phyloP scores from a whole-genome alignment of 1,284 basidiomycete species.

The Tilletia walkeri region DNA sequence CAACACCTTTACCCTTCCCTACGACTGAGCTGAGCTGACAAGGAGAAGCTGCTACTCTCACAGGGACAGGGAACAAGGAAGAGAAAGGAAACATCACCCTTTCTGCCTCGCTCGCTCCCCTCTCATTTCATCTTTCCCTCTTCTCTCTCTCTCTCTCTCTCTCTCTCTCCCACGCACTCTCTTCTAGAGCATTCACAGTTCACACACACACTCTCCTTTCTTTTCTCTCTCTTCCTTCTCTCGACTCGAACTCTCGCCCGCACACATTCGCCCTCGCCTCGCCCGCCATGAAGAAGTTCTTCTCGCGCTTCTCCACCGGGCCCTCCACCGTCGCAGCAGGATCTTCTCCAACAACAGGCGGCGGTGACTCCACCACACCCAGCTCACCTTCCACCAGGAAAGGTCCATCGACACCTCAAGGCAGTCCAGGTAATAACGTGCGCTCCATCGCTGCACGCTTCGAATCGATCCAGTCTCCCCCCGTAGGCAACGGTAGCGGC shows the following conservation, averaged over 20 bases:
- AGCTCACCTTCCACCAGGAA: conserved; percentile 20
- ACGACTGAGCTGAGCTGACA: too few relatives aligned
- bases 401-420: neutral
- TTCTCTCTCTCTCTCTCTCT: neutral
- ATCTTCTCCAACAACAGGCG: conserved; percentile 16
- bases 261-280: too few relatives aligned
- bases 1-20: too few relatives aligned
- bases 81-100: too few relatives aligned
- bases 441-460: conserved; percentile 21
- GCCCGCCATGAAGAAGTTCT: conserved; percentile 39
- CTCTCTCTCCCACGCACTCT: conserved; percentile 3
- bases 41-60: too few relatives aligned
- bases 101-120: too few relatives aligned
- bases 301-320: conserved; percentile 38
- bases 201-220: neutral
- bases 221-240: neutral
- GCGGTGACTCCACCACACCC: neutral
- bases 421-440: neutral
- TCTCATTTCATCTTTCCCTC: neutral
- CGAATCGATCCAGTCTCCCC: conserved; percentile 25
- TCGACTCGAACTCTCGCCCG: neutral
- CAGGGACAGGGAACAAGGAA: too few relatives aligned
- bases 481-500: neutral
- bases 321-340: conserved; percentile 21
- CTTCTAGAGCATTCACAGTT: neutral